Percentiles rank a stretch among this genome's conserved stretches.
phyloP scores from a whole-genome alignment of 1,284 basidiomycete genomes.

The Gomphus bonarii region DNA sequence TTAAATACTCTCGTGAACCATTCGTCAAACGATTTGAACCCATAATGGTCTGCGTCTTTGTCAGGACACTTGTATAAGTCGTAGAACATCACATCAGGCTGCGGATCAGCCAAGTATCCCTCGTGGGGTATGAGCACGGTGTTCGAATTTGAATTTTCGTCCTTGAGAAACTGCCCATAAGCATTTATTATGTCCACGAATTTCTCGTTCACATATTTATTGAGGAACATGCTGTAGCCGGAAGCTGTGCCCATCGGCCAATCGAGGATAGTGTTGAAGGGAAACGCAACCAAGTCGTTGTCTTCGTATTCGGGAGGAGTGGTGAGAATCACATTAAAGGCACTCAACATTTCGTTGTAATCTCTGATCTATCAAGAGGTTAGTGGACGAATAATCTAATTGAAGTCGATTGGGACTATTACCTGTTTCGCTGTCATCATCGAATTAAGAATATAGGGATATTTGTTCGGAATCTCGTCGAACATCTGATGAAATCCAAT shows the following conservation, averaged over 20 bases:
- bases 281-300: slow-evolving; percentile 26
- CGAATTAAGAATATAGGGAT: slow-evolving; percentile 22
- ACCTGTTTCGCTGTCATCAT: slow-evolving; percentile 19
- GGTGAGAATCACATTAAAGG: slow-evolving; percentile 32
- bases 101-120: slow-evolving; percentile 19
- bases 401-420: slow-evolving; percentile 3
- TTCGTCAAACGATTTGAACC: slow-evolving; percentile 43
- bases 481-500: slow-evolving; percentile 33
- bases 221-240: slow-evolving; percentile 30
- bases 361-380: slow-evolving; percentile 27
- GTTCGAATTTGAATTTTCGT: slow-evolving; percentile 30
- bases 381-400: slow-evolving; percentile 1
- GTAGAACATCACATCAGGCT: slow-evolving; percentile 20
- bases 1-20: slow-evolving; percentile 39
- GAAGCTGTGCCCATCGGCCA: slow-evolving; percentile 40
- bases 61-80: slow-evolving; percentile 32
- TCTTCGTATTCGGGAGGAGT: slow-evolving; percentile 27
- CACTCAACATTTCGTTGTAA: slow-evolving; percentile 32
- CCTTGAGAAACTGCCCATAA: slow-evolving; percentile 18
- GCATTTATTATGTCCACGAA: background rate
- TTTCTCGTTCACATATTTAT: background rate
- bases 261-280: slow-evolving; percentile 34
- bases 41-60: slow-evolving; percentile 26
- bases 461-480: slow-evolving; percentile 18
- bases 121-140: slow-evolving; percentile 31